Conservation (phyloP, 2,329 filamentous ascomycete genomes). For the Fusarium austroafricanum region DNA sequence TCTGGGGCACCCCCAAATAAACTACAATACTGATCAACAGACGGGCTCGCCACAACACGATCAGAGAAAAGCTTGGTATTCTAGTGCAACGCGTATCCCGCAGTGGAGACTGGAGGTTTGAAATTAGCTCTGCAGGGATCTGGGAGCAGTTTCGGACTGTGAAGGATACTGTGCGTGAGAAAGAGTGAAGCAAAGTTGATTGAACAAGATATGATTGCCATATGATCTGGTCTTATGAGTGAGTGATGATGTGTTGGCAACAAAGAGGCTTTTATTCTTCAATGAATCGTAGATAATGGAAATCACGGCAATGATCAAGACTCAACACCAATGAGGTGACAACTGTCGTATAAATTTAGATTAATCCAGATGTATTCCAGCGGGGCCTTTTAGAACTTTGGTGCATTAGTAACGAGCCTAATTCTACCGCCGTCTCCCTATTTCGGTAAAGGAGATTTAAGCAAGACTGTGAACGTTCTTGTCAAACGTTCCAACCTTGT, state of each 20-base stretch:
- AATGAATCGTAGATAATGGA: background rate
- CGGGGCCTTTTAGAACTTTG: conserved; percentile 20
- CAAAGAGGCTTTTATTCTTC: background rate
- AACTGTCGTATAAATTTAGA: conserved; percentile 31
- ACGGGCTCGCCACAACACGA: conserved; percentile 26
- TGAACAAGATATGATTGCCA: conserved; percentile 26
- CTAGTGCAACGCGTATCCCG: conserved; percentile 36
- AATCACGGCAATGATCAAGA: background rate
- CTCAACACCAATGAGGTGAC: conserved; percentile 1
- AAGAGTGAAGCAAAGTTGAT: conserved; percentile 12
- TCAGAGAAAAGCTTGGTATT: conserved; percentile 42
- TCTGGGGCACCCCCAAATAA: conserved; percentile 10
- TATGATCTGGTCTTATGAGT: conserved; percentile 9
- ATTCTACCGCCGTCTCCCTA: conserved; percentile 22
- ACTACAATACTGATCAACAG: conserved; percentile 30
- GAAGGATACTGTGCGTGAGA: conserved; percentile 31
- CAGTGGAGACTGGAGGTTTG: conserved; percentile 40
- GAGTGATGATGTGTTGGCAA: background rate
- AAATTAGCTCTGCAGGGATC: conserved; percentile 35
- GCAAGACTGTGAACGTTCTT: background rate
- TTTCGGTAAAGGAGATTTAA: conserved; percentile 11
- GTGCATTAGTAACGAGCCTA: conserved; percentile 35
- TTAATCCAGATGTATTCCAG: background rate
- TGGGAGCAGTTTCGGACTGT: conserved; percentile 23
- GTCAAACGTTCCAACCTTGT: background rate